Evolutionary conservation across 2,329 filamentous ascomycete species (phyloP).

Genomic region (Metarhizium guizhouense): DNA sequence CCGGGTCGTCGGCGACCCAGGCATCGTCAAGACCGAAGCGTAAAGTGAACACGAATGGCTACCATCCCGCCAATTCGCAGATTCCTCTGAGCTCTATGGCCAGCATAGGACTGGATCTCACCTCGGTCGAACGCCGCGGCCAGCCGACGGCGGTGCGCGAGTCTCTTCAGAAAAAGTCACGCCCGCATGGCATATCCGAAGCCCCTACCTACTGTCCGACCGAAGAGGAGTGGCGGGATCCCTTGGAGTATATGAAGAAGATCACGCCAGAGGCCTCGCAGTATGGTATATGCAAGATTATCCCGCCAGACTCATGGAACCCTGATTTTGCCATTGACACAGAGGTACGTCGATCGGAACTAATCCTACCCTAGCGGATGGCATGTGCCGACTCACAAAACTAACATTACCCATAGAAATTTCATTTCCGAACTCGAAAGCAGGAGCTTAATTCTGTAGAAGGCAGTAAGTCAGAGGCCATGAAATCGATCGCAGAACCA

Average conservation of each 20-base stretch:
- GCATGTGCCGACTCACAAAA: background rate
- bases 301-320: constrained; percentile 90
- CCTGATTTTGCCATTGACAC: constrained; percentile 94
- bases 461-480: constrained; percentile 61
- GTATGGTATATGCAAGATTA: constrained; percentile 91
- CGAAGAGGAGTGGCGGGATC: constrained; percentile 89
- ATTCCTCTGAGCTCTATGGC: constrained; percentile 46
- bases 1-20: constrained; percentile 25
- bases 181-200: constrained; percentile 78
- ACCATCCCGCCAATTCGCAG: constrained; percentile 41
- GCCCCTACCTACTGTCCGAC: constrained; percentile 87
- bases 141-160: constrained; percentile 71
- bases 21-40: constrained; percentile 38
- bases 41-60: constrained; percentile 45
- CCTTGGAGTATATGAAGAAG: constrained; percentile 86
- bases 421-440: constrained; percentile 92
- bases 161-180: constrained; percentile 63
- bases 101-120: constrained; percentile 65
- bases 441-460: constrained; percentile 97
- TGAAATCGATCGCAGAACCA: background rate
- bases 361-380: constrained; percentile 4
- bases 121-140: constrained; percentile 84
- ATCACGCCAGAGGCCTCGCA: constrained; percentile 78
- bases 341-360: constrained; percentile 50
- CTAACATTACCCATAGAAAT: constrained; percentile 50